A percentile compares a stretch with the other conserved stretches of the same genome.
Evolutionary conservation across 2,329 filamentous ascomycete genomes (phyloP).

Genomic region (Fusarium nematophilum): DNA sequence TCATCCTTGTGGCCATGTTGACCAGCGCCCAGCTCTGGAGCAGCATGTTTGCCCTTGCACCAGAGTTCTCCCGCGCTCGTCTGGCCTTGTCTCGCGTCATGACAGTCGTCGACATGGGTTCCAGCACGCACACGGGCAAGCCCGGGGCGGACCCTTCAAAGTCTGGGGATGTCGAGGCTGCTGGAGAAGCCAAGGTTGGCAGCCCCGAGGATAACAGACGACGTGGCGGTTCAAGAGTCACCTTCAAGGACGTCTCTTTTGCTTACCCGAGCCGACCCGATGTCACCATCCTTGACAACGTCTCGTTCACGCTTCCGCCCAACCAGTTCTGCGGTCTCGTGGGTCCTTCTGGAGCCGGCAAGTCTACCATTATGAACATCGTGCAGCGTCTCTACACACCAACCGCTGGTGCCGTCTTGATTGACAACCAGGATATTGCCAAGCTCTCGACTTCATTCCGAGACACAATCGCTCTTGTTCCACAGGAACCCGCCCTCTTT

Average conservation of each 20-base stretch:
- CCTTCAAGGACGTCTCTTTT: slow-evolving; percentile 70
- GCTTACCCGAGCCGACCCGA: slow-evolving; percentile 72
- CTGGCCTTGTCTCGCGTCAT: slow-evolving; percentile 69
- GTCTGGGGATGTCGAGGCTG: slow-evolving; percentile 51
- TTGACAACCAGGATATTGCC: slow-evolving; percentile 59
- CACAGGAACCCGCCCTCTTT: slow-evolving; percentile 67
- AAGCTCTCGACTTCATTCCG: slow-evolving; percentile 57
- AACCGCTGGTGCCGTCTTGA: slow-evolving; percentile 51
- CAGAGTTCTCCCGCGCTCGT: slow-evolving; percentile 75
- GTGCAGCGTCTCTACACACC: slow-evolving; percentile 62
- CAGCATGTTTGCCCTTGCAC: slow-evolving; percentile 78
- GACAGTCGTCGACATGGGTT: slow-evolving; percentile 59
- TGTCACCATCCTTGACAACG: slow-evolving; percentile 64
- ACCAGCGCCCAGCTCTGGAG: slow-evolving; percentile 79
- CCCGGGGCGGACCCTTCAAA: slow-evolving; percentile 16
- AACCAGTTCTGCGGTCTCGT: slow-evolving; percentile 73
- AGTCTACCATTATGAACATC: slow-evolving; percentile 72
- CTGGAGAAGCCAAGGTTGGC: slow-evolving; percentile 42
- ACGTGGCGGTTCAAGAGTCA: slow-evolving; percentile 57
- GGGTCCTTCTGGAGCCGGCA: slow-evolving; percentile 73
- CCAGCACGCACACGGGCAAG: slow-evolving; percentile 32
- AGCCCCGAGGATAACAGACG: slow-evolving; percentile 28
- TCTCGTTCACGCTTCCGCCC: slow-evolving; percentile 66
- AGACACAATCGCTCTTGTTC: slow-evolving; percentile 65
- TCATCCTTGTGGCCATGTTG: slow-evolving; percentile 76